These are phyloP conservation scores for Aristolochia fimbriata DNA, from an alignment of 164 flowering plant genomes.

Conservation along the genomic window DNA sequence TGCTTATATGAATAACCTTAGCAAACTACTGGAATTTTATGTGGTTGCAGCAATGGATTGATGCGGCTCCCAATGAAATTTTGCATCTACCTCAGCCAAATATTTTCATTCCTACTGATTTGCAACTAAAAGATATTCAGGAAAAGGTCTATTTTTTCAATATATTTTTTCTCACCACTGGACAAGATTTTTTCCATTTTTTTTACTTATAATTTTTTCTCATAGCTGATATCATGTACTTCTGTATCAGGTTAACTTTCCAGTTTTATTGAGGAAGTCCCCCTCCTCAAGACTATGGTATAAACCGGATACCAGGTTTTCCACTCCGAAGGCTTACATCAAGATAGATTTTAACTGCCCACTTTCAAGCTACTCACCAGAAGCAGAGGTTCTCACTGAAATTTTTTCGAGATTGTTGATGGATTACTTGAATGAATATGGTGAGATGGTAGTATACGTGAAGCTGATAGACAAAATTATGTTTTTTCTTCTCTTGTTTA, in stretches of 20 bases:
- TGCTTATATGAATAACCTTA: too few species aligned
- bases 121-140: conserved; percentile 45
- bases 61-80: conserved; percentile 47
- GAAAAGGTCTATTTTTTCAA: conserved; percentile 35
- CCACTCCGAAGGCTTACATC: conserved; percentile 73
- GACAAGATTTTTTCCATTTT: too few species aligned
- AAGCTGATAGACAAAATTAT: too few species aligned
- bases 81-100: conserved; percentile 73
- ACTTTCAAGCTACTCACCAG: conserved; percentile 59
- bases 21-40: not conserved
- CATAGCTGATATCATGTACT: not conserved
- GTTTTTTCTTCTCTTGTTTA: too few species aligned
- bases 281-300: conserved; percentile 72
- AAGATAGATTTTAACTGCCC: conserved; percentile 86
- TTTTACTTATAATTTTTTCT: too few species aligned
- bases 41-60: conserved; percentile 36
- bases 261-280: conserved; percentile 60
- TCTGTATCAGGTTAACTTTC: conserved; percentile 42
- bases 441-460: conserved; percentile 27
- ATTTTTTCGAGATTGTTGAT: conserved; percentile 63
- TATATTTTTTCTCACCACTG: too few species aligned
- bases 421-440: conserved; percentile 98
- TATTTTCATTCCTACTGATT: conserved; percentile 80
- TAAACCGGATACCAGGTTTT: conserved; percentile 81
- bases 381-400: conserved; percentile 64